A percentile compares a stretch with the other conserved stretches of the same genome.
phyloP scores from a whole-genome alignment of 495 filamentous ascomycete species.

The Penicillium soppii region DNA sequence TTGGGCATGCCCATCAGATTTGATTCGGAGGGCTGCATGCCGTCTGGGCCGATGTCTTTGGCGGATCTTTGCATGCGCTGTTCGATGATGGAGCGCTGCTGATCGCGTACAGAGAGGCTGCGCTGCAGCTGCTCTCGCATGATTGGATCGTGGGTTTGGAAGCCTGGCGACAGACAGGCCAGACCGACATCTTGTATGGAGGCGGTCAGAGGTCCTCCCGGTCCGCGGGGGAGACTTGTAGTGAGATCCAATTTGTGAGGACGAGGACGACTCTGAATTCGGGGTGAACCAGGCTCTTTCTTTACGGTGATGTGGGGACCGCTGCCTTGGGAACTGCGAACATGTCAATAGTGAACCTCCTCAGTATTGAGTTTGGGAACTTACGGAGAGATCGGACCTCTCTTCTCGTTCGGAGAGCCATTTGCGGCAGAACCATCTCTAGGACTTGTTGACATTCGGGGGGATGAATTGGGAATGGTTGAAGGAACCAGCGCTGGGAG shows the following conservation, averaged over 20 bases:
- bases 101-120: constrained; percentile 89
- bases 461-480: constrained; percentile 34
- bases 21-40: constrained; percentile 50
- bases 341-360: not conserved
- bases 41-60: constrained; percentile 69
- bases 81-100: constrained; percentile 94
- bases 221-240: constrained; percentile 64
- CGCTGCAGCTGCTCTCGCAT: constrained; percentile 95
- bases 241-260: constrained; percentile 89
- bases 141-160: constrained; percentile 91
- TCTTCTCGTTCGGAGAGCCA: constrained; percentile 49
- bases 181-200: constrained; percentile 90
- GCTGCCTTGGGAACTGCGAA: constrained; percentile 38
- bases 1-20: constrained; percentile 59
- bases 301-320: constrained; percentile 88
- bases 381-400: constrained; percentile 56
- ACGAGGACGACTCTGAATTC: constrained; percentile 73
- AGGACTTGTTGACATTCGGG: constrained; percentile 33
- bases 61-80: constrained; percentile 83
- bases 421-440: constrained; percentile 41
- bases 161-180: constrained; percentile 92
- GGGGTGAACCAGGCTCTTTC: constrained; percentile 85
- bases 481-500: constrained; percentile 44
- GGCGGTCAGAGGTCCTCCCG: constrained; percentile 76
- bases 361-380: constrained; percentile 20